phyloP scores from a whole-genome alignment of 768 basidiomycete species.

The Tylopilus plumbeoviolaceoides region DNA sequence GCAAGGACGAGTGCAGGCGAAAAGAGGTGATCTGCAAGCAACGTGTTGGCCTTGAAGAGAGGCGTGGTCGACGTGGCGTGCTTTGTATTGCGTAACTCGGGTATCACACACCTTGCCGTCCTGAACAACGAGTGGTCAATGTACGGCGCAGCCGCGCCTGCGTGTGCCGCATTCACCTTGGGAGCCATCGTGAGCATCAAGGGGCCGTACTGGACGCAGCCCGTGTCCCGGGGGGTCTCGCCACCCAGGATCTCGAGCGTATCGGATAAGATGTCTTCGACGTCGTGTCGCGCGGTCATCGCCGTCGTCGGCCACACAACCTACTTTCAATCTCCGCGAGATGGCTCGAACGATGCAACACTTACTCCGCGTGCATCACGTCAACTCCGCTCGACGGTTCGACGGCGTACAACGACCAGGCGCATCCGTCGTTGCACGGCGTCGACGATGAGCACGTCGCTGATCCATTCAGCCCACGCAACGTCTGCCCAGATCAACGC shows the following conservation, averaged over 20 bases:
- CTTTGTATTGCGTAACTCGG: conserved; percentile 7
- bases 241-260: conserved; percentile 50
- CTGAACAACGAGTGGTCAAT: conserved; percentile 28
- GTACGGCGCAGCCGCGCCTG: too few relatives aligned
- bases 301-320: too few relatives aligned
- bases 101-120: conserved; percentile 52
- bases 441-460: background rate
- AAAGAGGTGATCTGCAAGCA: conserved; percentile 71
- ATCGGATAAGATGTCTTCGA: conserved; percentile 53
- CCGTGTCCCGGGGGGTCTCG: conserved; percentile 39
- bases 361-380: conserved; percentile 11
- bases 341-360: background rate
- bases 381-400: background rate
- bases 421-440: background rate
- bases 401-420: background rate
- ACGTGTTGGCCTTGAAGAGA: conserved; percentile 53
- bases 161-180: conserved; percentile 36
- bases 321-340: conserved; percentile 27
- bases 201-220: conserved; percentile 49
- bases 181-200: conserved; percentile 51
- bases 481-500: background rate
- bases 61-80: background rate
- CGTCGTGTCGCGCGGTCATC: background rate
- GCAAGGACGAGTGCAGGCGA: conserved; percentile 66
- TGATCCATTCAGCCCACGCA: conserved; percentile 3